Percentiles rank a stretch among this genome's conserved stretches.
Evolutionary conservation across 2,329 filamentous ascomycete genomes (phyloP).

Genomic region (Botryotinia calthae): DNA sequence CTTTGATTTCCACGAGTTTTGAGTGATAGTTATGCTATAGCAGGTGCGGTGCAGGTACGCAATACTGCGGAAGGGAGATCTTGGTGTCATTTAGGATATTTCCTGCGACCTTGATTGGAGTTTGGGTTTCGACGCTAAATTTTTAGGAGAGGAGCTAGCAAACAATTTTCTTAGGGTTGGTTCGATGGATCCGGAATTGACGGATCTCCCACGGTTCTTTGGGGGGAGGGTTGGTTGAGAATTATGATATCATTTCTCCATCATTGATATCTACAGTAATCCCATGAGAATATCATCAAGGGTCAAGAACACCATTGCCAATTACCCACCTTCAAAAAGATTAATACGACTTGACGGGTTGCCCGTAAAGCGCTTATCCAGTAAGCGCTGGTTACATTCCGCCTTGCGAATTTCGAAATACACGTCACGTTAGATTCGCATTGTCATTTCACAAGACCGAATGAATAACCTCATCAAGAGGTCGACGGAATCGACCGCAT

Average conservation of each 20-base stretch:
- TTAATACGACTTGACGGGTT: background rate
- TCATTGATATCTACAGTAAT: background rate
- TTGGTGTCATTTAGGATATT: background rate
- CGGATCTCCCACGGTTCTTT: background rate
- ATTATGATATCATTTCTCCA: background rate
- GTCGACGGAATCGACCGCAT: background rate
- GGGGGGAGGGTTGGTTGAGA: background rate
- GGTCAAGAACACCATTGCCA: background rate
- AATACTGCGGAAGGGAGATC: background rate
- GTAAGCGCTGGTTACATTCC: background rate
- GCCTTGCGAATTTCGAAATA: background rate
- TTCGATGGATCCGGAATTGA: background rate
- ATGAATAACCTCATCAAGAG: background rate
- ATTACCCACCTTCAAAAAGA: background rate
- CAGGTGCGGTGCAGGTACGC: background rate
- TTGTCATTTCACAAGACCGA: background rate
- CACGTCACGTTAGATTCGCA: background rate
- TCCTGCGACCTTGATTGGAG: background rate
- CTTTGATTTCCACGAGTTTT: background rate
- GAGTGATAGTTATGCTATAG: background rate
- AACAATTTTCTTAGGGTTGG: background rate
- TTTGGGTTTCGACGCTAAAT: background rate
- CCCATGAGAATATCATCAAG: background rate
- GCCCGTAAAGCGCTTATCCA: background rate
- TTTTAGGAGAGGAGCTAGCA: background rate